Conservation (phyloP, 2,329 filamentous ascomycete species). For the Aspergillus proliferans region DNA sequence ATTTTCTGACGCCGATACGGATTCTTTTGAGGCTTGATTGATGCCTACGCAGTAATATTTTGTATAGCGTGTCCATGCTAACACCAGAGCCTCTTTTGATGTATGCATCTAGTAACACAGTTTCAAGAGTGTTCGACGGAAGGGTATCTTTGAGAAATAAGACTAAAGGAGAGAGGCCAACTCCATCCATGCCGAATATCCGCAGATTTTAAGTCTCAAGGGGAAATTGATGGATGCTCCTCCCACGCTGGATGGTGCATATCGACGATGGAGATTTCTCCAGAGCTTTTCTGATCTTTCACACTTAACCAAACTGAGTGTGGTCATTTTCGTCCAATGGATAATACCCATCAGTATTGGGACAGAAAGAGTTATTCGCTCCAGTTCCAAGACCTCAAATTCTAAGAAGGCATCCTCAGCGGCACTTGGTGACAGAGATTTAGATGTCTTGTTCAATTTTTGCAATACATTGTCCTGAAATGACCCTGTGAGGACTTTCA, state of each 20-base stretch:
- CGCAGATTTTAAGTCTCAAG: no score
- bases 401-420: constrained; percentile 35
- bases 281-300: no score
- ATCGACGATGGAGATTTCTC: no score
- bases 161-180: constrained; percentile 55
- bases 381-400: constrained; percentile 67
- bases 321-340: no score
- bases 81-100: constrained; percentile 43
- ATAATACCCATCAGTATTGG: no score
- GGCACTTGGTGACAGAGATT: not conserved
- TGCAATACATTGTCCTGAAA: not conserved
- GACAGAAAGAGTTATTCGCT: no score
- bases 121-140: constrained; percentile 59
- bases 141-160: constrained; percentile 71
- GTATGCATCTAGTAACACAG: constrained; percentile 59
- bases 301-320: no score
- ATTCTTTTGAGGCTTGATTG: constrained; percentile 64
- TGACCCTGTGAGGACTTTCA: constrained; percentile 23
- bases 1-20: constrained; percentile 58
- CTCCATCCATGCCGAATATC: no score
- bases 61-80: constrained; percentile 64
- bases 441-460: not conserved
- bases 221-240: no score
- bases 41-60: constrained; percentile 64
- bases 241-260: no score